Evolutionary conservation across 2,329 filamentous ascomycete genomes (phyloP).

Genomic region (Pestalotiopsis sp.): DNA sequence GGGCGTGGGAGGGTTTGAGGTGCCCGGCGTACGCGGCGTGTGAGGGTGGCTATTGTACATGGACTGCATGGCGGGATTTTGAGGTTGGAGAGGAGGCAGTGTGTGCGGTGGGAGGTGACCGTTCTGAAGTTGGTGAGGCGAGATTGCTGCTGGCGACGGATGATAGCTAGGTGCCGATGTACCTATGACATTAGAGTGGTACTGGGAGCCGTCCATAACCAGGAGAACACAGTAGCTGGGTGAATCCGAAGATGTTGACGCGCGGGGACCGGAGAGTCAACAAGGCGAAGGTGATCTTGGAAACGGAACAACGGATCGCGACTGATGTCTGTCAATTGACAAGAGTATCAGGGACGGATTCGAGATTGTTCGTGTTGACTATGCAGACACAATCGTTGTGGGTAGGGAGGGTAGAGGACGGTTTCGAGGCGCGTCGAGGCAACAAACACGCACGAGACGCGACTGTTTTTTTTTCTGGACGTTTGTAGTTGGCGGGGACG

Average conservation of each 20-base stretch:
- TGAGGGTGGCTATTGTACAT: constrained; percentile 64
- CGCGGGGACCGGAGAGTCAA: not conserved
- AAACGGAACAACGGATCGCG: not conserved
- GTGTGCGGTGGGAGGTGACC: constrained; percentile 51
- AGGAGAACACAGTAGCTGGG: constrained; percentile 28
- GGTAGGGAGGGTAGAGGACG: not conserved
- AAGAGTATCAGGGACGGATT: not conserved
- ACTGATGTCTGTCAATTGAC: not conserved
- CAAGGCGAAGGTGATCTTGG: not conserved
- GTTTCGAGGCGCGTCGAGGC: constrained; percentile 8
- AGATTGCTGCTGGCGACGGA: constrained; percentile 54
- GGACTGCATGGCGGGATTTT: constrained; percentile 51
- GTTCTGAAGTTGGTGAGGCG: constrained; percentile 54
- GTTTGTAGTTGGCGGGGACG: not conserved
- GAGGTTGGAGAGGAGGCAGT: constrained; percentile 56
- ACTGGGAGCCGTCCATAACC: constrained; percentile 58
- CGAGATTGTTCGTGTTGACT: not conserved
- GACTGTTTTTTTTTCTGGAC: constrained; percentile 4
- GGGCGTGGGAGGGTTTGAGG: constrained; percentile 63
- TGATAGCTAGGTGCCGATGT: constrained; percentile 50
- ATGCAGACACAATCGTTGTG: constrained; percentile 3
- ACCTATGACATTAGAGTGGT: constrained; percentile 60
- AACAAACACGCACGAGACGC: constrained; percentile 9
- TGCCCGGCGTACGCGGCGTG: constrained; percentile 65
- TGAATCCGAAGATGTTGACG: constrained; percentile 15